These are phyloP conservation scores for Ascochyta rabiei DNA, from an alignment of 2,329 filamentous ascomycete species.

Conservation along the genomic window DNA sequence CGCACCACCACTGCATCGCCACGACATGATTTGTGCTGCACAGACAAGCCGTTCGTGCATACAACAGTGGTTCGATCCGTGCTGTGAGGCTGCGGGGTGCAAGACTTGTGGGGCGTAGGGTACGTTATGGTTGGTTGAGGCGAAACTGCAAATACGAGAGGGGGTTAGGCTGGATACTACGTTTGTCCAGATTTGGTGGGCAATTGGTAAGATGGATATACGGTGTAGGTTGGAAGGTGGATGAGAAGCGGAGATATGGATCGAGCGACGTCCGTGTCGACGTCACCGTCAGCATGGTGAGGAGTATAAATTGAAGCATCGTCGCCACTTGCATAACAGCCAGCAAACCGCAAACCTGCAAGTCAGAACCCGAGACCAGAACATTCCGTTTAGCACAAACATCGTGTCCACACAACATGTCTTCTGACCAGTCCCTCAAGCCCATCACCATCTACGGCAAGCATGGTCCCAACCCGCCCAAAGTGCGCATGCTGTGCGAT, in stretches of 20 bases:
- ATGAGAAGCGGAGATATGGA: too few relatives aligned
- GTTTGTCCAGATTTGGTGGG: background rate
- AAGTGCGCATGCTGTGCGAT: conserved; percentile 54
- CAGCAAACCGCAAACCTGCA: too few relatives aligned
- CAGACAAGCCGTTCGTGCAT: background rate
- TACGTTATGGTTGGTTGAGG: background rate
- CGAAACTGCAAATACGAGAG: background rate
- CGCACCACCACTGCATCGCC: background rate
- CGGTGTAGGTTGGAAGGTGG: too few relatives aligned
- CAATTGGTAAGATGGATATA: background rate
- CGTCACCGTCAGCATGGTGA: too few relatives aligned
- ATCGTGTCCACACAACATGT: background rate
- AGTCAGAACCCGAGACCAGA: background rate
- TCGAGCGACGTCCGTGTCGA: too few relatives aligned
- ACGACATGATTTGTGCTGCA: background rate
- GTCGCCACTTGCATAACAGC: too few relatives aligned
- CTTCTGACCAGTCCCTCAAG: conserved; percentile 18
- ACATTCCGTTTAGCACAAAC: background rate
- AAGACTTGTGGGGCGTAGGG: background rate
- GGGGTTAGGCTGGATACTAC: background rate
- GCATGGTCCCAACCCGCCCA: conserved; percentile 50
- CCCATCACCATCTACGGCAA: conserved; percentile 33
- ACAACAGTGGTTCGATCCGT: background rate
- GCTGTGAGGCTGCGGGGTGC: background rate
- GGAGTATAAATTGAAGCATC: too few relatives aligned